phyloP scores from a whole-genome alignment of 2,329 filamentous ascomycete genomes.

The Rutstroemia sp. region DNA sequence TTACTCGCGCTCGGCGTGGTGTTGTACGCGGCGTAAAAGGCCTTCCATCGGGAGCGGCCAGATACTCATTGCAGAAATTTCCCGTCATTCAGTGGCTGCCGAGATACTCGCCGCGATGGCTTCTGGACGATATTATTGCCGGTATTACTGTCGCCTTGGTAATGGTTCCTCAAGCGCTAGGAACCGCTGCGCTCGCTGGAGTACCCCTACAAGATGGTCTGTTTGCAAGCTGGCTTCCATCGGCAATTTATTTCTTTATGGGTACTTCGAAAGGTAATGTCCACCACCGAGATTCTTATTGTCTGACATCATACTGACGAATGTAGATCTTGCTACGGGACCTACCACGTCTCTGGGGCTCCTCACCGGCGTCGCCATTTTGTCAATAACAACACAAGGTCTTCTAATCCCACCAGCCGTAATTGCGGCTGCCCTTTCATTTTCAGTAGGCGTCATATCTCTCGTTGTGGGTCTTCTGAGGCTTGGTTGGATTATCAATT shows the following conservation, averaged over 20 bases:
- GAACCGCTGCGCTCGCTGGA: slow-evolving; percentile 54
- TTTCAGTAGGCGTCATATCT: slow-evolving; percentile 56
- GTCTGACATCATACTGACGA: slow-evolving; percentile 4
- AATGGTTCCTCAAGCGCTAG: slow-evolving; percentile 54
- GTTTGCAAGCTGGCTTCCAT: slow-evolving; percentile 52
- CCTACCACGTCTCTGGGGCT: slow-evolving; percentile 59
- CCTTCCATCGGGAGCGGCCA: slow-evolving; percentile 44
- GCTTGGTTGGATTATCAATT: slow-evolving; percentile 58
- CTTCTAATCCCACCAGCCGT: slow-evolving; percentile 28
- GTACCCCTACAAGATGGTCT: slow-evolving; percentile 54
- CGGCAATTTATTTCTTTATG: slow-evolving; percentile 50
- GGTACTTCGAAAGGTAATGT: slow-evolving; percentile 51
- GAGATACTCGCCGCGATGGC: slow-evolving; percentile 52
- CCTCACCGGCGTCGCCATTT: slow-evolving; percentile 51
- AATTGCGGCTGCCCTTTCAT: slow-evolving; percentile 53
- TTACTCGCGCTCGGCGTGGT: slow-evolving; percentile 7
- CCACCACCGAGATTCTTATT: too few species aligned
- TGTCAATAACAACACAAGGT: slow-evolving; percentile 44
- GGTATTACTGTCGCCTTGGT: slow-evolving; percentile 54
- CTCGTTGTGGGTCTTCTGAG: slow-evolving; percentile 53
- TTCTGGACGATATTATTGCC: slow-evolving; percentile 53
- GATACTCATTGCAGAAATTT: slow-evolving; percentile 53
- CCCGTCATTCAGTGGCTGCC: slow-evolving; percentile 58
- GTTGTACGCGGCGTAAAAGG: slow-evolving; percentile 6
- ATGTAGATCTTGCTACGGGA: slow-evolving; percentile 50